Base-by-base conservation (phyloP, 1,284 basidiomycete species). In the Trametes pubescens region DNA sequence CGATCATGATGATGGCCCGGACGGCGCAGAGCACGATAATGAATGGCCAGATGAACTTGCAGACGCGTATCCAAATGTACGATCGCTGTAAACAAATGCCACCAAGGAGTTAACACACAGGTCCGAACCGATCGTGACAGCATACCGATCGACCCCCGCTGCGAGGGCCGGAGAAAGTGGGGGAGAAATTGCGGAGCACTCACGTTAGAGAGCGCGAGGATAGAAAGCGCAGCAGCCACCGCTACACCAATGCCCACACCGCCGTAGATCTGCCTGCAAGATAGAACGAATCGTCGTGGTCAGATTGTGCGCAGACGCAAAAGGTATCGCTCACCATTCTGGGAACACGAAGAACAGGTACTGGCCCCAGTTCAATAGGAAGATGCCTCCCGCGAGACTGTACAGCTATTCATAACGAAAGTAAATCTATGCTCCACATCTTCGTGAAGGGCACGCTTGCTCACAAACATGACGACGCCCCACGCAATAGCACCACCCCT, bases 401-500 rank as follows among this genome's bases (percentile, higher is more conserved):
- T 92, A 92, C 21, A 82, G 75, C 88, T 91, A 62, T 34, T 52
- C 51, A 51, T 47, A 32, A 37, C 51, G 48, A 43, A 52, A 61
- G 51, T 59, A 55, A 57, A 54, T 66, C 47, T 57, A 51, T 37
- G 37, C 22, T 53, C 47, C 57, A 4, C 11, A 46, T 57, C n/a
- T 56, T 26, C 38, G 11, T 10, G 7, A 34, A 43, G 18, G 16
- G 4, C 51, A 59, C 40, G 40, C 34, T 32, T 57, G 77, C 82
- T 70, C 76, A 90, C 89, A 66, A 84, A 81, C 67, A 93, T 86
- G 69, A 88, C 70, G 64, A 87, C 80, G 67, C 80, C 87, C 90
- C 89, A 92, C 49, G 87, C 89, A 70, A 93, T 92, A 59, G 90
- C 89, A 73, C 91, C 91, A 76, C 79, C 86, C 72, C 87, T 83